Conservation (phyloP, 257 asterid genomes). For the Cinchona pubescens region DNA sequence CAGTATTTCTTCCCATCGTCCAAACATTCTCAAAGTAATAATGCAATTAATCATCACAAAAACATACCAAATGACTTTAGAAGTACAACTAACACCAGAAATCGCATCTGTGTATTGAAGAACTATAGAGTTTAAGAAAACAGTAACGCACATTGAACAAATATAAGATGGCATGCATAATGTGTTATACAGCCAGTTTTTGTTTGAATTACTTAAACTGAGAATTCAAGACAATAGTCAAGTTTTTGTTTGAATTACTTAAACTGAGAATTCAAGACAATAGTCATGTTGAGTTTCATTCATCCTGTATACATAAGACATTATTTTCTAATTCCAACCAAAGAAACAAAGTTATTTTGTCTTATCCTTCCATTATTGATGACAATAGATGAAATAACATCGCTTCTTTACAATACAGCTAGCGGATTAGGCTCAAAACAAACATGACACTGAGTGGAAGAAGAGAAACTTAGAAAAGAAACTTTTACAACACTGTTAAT, state of each 20-base stretch:
- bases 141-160: neutral
- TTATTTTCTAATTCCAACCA: neutral
- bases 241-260: neutral
- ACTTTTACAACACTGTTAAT: neutral
- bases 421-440: neutral
- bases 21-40: neutral
- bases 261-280: neutral
- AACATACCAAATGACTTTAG: neutral
- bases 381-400: neutral
- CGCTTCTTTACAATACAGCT: neutral
- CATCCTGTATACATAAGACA: neutral
- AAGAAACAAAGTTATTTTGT: neutral
- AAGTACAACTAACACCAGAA: neutral
- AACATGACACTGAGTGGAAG: neutral
- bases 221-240: neutral
- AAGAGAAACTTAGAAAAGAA: neutral
- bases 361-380: neutral
- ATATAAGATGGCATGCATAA: neutral
- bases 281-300: neutral
- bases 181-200: neutral
- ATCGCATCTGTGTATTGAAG: neutral
- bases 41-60: neutral
- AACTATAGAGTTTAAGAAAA: neutral
- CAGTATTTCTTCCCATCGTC: neutral
- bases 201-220: neutral